Evolutionary conservation across 805 yeast species (phyloP).

Genomic region (Metschnikowia picachoensis): DNA sequence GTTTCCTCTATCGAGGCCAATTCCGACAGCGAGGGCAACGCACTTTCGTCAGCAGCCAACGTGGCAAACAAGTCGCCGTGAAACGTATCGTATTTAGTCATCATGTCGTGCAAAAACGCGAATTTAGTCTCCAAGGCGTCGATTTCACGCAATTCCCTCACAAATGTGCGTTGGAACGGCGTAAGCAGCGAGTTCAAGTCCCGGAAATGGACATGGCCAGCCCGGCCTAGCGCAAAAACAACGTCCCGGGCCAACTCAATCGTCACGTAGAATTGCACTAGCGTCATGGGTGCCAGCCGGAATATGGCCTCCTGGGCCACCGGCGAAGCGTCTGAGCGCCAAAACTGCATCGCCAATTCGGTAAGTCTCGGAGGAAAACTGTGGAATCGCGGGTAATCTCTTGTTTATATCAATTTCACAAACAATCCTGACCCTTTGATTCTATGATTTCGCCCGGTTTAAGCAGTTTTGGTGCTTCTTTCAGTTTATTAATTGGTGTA

Average conservation of each 20-base stretch:
- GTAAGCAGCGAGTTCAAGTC: conserved; percentile 47
- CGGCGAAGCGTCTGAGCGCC: conserved; percentile 1
- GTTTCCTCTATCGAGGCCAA: conserved; percentile 30
- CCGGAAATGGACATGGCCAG: conserved; percentile 41
- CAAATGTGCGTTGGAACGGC: conserved; percentile 44
- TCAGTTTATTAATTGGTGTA: no score
- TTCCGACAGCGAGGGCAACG: conserved; percentile 31
- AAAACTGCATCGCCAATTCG: conserved; percentile 5
- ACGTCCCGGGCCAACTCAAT: conserved; percentile 43
- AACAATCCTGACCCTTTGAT: neutral
- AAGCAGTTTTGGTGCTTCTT: no score
- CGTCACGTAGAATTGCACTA: conserved; percentile 47
- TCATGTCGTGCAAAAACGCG: conserved; percentile 22
- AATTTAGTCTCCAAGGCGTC: conserved; percentile 34
- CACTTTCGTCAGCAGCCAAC: conserved; percentile 47
- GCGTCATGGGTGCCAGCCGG: conserved; percentile 47
- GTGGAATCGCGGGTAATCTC: neutral
- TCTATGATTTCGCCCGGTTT: no score
- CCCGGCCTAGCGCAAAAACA: conserved; percentile 34
- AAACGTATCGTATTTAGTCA: conserved; percentile 29
- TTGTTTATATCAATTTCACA: neutral
- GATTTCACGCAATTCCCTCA: conserved; percentile 36
- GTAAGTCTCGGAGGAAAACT: no score
- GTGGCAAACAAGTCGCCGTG: conserved; percentile 25
- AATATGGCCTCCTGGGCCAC: conserved; percentile 34